phyloP scores from a whole-genome alignment of 805 yeast species.

The Candida sphagnicola region DNA sequence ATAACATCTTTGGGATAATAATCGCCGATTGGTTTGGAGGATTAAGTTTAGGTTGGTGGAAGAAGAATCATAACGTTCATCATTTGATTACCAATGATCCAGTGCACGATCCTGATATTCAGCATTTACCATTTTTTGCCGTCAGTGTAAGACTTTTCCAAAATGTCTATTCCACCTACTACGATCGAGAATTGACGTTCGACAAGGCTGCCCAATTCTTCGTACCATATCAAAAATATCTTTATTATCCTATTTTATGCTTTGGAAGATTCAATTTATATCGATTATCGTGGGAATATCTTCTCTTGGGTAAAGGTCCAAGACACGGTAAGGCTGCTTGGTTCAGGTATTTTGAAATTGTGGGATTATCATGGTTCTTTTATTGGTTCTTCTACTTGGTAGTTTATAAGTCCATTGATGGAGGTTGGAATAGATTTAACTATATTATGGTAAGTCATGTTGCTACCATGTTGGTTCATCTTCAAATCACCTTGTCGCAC shows the following conservation, averaged over 20 bases:
- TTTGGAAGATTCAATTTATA: slow-evolving; percentile 87
- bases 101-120: slow-evolving; percentile 91
- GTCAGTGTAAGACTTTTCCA: slow-evolving; percentile 70
- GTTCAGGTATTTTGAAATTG: slow-evolving; percentile 75
- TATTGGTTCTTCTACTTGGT: slow-evolving; percentile 80
- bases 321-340: slow-evolving; percentile 78
- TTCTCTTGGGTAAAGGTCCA: slow-evolving; percentile 76
- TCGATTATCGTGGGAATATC: slow-evolving; percentile 74
- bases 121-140: slow-evolving; percentile 88
- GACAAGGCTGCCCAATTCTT: slow-evolving; percentile 59
- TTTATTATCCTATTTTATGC: slow-evolving; percentile 74
- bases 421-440: slow-evolving; percentile 49
- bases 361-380: slow-evolving; percentile 63
- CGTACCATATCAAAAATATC: slow-evolving; percentile 62
- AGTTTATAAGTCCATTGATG: slow-evolving; percentile 48
- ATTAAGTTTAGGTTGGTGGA: slow-evolving; percentile 92
- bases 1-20: slow-evolving; percentile 67
- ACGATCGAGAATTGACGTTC: slow-evolving; percentile 62
- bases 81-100: slow-evolving; percentile 91
- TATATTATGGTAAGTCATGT: slow-evolving; percentile 72
- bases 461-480: slow-evolving; percentile 89
- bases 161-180: slow-evolving; percentile 74
- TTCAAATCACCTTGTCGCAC: slow-evolving; percentile 84
- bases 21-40: slow-evolving; percentile 87
- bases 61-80: slow-evolving; percentile 89